These are phyloP conservation scores for Naematelia encephala DNA, from an alignment of 768 basidiomycete genomes.

Conservation along the genomic window DNA sequence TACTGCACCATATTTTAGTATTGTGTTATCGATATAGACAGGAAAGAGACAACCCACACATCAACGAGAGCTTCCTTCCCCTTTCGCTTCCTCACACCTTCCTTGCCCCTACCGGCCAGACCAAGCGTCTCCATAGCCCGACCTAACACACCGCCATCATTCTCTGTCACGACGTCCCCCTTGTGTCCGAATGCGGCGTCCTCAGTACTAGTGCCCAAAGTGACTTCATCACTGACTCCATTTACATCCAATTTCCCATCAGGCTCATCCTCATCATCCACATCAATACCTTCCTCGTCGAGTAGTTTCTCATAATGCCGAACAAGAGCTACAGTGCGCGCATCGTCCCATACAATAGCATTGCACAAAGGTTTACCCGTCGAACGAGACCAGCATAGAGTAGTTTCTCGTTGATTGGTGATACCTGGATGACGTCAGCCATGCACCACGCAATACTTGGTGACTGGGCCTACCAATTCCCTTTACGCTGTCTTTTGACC, in stretches of 20 bases:
- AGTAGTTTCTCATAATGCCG: constrained; percentile 74
- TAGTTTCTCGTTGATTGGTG: constrained; percentile 96
- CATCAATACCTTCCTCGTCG: constrained; percentile 68
- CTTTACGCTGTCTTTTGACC: constrained; percentile 76
- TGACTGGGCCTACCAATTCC: constrained; percentile 70
- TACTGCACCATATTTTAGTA: constrained; percentile 55
- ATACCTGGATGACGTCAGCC: constrained; percentile 55
- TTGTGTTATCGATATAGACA: constrained; percentile 2
- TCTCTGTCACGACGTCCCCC: constrained; percentile 25
- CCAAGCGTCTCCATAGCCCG: constrained; percentile 34
- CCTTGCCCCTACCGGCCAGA: constrained; percentile 32
- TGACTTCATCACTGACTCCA: constrained; percentile 22
- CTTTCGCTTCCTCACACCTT: constrained; percentile 27
- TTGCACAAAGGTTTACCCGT: constrained; percentile 82
- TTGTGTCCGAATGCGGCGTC: constrained; percentile 39
- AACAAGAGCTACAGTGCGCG: constrained; percentile 81
- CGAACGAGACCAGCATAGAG: constrained; percentile 84
- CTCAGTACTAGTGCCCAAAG: constrained; percentile 47
- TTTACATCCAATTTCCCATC: constrained; percentile 54
- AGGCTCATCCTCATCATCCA: constrained; percentile 65
- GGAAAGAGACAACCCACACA: constrained; percentile 26
- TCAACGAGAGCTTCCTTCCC: constrained; percentile 46
- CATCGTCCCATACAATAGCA: constrained; percentile 87
- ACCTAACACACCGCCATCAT: constrained; percentile 17
- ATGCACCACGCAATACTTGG: not conserved